Evolutionary conservation across 2,329 filamentous ascomycete genomes (phyloP).

Genomic region (Cladobotryum mycophilum): DNA sequence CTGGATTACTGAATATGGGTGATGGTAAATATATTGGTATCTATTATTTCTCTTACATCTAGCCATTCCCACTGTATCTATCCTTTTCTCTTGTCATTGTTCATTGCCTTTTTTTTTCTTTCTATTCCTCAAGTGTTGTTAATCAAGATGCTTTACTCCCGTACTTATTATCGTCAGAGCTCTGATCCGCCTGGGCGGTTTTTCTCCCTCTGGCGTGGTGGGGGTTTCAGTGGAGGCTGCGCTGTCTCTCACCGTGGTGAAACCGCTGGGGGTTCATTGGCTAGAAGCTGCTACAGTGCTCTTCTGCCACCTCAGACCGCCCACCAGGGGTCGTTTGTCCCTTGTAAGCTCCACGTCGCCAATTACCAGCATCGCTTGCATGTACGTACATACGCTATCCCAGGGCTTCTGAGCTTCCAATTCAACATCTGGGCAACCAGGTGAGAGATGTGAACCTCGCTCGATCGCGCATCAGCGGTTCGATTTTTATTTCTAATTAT

Average conservation of each 20-base stretch:
- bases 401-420: slow-evolving; percentile 1
- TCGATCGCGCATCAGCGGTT: slow-evolving; percentile 12
- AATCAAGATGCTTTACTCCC: too few relatives aligned
- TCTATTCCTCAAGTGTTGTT: too few relatives aligned
- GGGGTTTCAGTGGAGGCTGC: not conserved
- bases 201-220: not conserved
- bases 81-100: too few relatives aligned
- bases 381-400: not conserved
- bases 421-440: slow-evolving; percentile 2
- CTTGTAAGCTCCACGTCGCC: slow-evolving; percentile 20
- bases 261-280: not conserved
- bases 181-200: too few relatives aligned
- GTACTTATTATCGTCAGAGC: too few relatives aligned
- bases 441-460: slow-evolving; percentile 19
- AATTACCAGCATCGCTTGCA: slow-evolving; percentile 3
- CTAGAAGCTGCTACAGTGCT: not conserved
- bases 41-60: too few relatives aligned
- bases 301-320: slow-evolving; percentile 23
- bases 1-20: too few relatives aligned
- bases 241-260: not conserved
- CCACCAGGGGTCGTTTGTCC: slow-evolving; percentile 9
- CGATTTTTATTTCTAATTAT: slow-evolving; percentile 9
- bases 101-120: too few relatives aligned
- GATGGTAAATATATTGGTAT: too few relatives aligned
- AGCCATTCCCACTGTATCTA: too few relatives aligned